Base-by-base conservation (phyloP, 768 basidiomycete genomes). In the Agrocybe praecox region DNA sequence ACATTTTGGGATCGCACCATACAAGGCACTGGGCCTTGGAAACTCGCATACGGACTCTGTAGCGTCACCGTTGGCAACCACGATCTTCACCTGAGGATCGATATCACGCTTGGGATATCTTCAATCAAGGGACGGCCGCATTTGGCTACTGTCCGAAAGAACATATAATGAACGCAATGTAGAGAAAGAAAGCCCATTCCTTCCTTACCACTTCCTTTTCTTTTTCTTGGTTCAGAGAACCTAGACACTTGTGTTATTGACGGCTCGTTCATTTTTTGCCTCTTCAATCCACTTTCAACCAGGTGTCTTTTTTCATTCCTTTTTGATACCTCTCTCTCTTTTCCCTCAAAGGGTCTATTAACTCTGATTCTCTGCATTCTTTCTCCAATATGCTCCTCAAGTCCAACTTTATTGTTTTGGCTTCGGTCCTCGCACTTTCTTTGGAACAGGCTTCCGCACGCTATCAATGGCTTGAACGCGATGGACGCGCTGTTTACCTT, bases 401-500 rank as follows among this genome's bases (percentile, higher is more conserved):
- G 53, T 56, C 66, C 49, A 65, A 61, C 44, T 53, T 68, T 48
- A 59, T 60, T 44, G 62, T 63, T 48, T 49, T 75, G 36, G 60
- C 65, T 29, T 62, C 66, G 9, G 48, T 72, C 33, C 60, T 76
- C 40, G 62, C 69, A 29, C 60, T 72, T 48, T 65, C 68, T 10
- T 36, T 59, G 50, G 65, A 71, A 52, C 61, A 62, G 43, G 74
- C 65, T 52, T 55, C 76, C 32, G 76, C 74, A 23, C 82, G 82
- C 46, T 72, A 76, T 49, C 59, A 62, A 32, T 80, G 79, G 79
- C 65, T 81, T 26, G 83, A 86, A 64, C 71, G 83, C 46, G 70
- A 82, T 59, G 72, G 71, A 58, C 69, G 66, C 14, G 67, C 79
- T n/a, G 71, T 84, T 40, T 70, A 71, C 49, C 68, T 85, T 36